Base-by-base conservation (phyloP, 352 stramenopile genomes). In the Aphanomyces stellatus region DNA sequence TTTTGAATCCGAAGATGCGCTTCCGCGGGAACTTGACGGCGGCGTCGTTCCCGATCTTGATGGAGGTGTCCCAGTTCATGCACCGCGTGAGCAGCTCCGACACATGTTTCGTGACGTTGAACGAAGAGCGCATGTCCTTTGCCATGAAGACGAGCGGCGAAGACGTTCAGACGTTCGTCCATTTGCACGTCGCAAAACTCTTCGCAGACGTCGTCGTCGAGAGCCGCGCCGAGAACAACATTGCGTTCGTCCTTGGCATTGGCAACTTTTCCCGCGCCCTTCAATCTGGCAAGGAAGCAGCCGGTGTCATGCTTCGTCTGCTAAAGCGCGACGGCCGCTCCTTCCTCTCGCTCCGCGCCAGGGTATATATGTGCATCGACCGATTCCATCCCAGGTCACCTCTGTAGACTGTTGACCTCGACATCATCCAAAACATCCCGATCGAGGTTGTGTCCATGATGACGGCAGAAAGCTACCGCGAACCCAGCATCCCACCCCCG, bases 341-440 rank as follows among this genome's bases (percentile, higher is more conserved):
- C 53, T 90, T 88, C 57, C 71, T 93, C 37, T 91, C 82, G 55
- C 65, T 93, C 6, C 75, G 83, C 37, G 90, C 81, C 0, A 70
- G 82, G 19, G 74, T 82, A 48, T 24, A 62, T 35, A 53, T 63
- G 7, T 34, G 3, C 24, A 13, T 55, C 61, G 8, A 17, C 15
- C 10, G 1, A 22, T 41, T 43, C 27, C 11, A 48, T 62, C 34
- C 42, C 28, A 30, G 0, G 46, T 19, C n/a, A 28, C 13, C 33
- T 24, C 37, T 31, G 41, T 66, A 82, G 75, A 83, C 85, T 0
- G 81, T 93, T 31, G 85, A 93, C 67, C 88, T 93, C 46, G 82
- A 93, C 65, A 91, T 93, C 42, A 77, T 91, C 40, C 85, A 93
- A 73, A 93, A 82, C 62, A 84, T 93, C 42, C 85, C 85, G 24